phyloP scores from a whole-genome alignment of 345 rosid species.

The Tarenaya hassleriana region DNA sequence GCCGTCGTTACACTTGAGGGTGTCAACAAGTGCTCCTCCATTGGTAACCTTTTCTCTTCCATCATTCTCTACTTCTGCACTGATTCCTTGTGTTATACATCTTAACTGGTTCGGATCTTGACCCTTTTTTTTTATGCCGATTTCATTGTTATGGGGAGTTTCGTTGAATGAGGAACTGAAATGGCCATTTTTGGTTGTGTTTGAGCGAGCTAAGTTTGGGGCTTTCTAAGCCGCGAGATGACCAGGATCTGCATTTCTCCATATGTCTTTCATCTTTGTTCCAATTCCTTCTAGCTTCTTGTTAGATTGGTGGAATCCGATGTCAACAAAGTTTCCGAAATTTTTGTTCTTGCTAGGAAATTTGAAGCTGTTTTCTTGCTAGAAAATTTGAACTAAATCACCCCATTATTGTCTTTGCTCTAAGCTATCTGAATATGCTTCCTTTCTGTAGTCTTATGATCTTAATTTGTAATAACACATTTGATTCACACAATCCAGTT shows the following conservation, averaged over 20 bases:
- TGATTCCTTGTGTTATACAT: too few relatives aligned
- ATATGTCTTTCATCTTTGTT: neutral
- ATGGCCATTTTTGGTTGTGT: conserved; percentile 1
- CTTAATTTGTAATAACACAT: conserved; percentile 9
- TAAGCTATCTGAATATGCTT: too few relatives aligned
- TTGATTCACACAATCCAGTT: neutral
- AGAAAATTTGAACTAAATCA: too few relatives aligned
- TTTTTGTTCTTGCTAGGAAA: too few relatives aligned
- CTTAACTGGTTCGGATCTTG: conserved; percentile 13
- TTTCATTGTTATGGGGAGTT: neutral
- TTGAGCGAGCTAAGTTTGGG: neutral
- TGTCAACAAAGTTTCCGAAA: too few relatives aligned
- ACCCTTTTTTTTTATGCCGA: neutral
- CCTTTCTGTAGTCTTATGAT: conserved; percentile 15
- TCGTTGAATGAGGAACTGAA: too few relatives aligned
- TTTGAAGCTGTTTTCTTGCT: too few relatives aligned
- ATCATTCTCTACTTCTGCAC: too few relatives aligned
- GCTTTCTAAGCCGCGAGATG: conserved; percentile 3
- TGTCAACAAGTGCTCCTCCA: conserved; percentile 99
- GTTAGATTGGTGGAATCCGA: too few relatives aligned
- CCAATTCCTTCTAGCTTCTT: too few relatives aligned
- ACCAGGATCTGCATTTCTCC: neutral
- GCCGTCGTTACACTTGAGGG: conserved; percentile 99
- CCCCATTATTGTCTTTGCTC: too few relatives aligned
- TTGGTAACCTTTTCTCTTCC: conserved; percentile 42